A percentile compares a stretch with the other conserved stretches of the same genome.
Conservation (phyloP, 106 monocot species). For the Phalaenopsis aphrodite region DNA sequence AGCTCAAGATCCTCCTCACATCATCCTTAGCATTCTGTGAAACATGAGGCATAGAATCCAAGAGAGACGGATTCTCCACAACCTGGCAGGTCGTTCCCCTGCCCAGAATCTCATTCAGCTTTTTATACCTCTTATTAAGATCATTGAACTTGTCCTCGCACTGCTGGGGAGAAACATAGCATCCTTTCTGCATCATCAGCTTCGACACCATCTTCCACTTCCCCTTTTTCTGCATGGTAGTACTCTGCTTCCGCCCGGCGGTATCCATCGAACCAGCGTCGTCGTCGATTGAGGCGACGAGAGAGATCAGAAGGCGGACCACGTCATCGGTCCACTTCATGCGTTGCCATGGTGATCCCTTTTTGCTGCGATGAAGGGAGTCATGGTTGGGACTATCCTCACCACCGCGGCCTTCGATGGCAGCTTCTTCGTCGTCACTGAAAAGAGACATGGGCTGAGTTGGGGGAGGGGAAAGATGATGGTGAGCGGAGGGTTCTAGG, state of each 20-base stretch:
- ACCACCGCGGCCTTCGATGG: neutral
- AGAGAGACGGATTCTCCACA: slow-evolving; percentile 58
- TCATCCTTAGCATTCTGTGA: slow-evolving; percentile 71
- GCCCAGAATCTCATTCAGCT: slow-evolving; percentile 79
- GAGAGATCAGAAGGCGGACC: slow-evolving; percentile 16
- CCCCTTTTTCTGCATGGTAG: slow-evolving; percentile 64
- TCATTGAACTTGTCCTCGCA: slow-evolving; percentile 97
- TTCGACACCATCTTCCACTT: slow-evolving; percentile 83
- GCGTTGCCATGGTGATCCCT: slow-evolving; percentile 18
- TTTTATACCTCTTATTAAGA: slow-evolving; percentile 81
- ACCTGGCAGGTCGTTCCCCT: slow-evolving; percentile 74
- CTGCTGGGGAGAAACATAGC: slow-evolving; percentile 79
- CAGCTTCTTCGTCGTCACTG: slow-evolving; percentile 4
- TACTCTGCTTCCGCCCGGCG: slow-evolving; percentile 20
- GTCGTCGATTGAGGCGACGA: slow-evolving; percentile 11
- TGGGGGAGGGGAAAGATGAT: neutral
- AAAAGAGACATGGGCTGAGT: slow-evolving; percentile 7
- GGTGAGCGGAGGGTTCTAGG: neutral
- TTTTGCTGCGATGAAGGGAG: neutral
- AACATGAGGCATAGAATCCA: slow-evolving; percentile 53
- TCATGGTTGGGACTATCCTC: neutral
- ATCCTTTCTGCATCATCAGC: slow-evolving; percentile 60
- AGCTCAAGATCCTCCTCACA: slow-evolving; percentile 75
- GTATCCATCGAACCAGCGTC: slow-evolving; percentile 2
- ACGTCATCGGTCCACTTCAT: slow-evolving; percentile 22